Evolutionary conservation across 1,284 basidiomycete genomes (phyloP), one percentile per base, ranked within the genome.

Genomic region (Stygiomarasmius scandens): DNA sequence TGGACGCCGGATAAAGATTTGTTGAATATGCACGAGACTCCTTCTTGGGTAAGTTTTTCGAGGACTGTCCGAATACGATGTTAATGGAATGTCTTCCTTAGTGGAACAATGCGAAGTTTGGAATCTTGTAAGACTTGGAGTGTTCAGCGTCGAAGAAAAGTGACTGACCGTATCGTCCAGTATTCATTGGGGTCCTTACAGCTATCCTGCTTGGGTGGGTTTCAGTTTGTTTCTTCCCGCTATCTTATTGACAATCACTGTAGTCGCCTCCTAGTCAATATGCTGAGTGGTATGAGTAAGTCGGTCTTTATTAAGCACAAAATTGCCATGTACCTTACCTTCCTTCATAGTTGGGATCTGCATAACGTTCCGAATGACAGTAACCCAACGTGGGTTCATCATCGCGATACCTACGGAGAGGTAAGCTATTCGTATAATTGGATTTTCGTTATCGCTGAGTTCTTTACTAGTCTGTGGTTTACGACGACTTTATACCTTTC

Each of bases 101-200:
- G 80, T 84, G 74, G 74, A 77, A 71, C 58, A 70, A 76, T 49
- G 82, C 77, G 11, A 84, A 83, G 63, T 84, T 76, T 61, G 82
- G 82, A 2, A 84, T 86, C 38, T 85, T 86, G 82, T 83, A 58
- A 65, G 80, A 68, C 12, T 54, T 20, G n/a, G 27, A n/a, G 34
- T 29, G 5, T 55, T 56, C 9, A 41, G 22, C 50, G 44, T 16
- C 34, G 29, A n/a, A 54, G 19, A 25, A 44, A 27, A 34, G 51
- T 41, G 34, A 56, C 16, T 27, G 55, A 22, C 47, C 46, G 19
- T 12, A n/a, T 36, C 20, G 34, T 16, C 47, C 25, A 72, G 82
- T 67, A 74, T 86, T 51, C 84, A 86, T 62, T 86, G 84, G 83
- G 84, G 84, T 4, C 64, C 82, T 2, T 86, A 77, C 61, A 80